Evolutionary conservation across 2,329 filamentous ascomycete genomes (phyloP), one percentile per base, ranked within the genome.

Genomic region (Davidsoniella eucalypti): DNA sequence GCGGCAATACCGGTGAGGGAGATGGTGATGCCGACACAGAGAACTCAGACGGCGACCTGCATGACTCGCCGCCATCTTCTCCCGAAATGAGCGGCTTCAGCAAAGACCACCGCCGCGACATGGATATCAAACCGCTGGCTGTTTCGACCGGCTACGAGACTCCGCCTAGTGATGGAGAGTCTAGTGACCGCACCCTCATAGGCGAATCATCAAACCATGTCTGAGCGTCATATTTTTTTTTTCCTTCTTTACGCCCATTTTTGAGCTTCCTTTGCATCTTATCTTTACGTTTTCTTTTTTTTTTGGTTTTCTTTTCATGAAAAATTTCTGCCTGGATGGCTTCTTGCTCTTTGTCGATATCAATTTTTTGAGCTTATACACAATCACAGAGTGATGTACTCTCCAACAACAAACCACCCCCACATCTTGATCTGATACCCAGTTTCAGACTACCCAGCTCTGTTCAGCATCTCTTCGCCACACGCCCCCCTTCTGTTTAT

Each of bases 31-130:
- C 29, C 12, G 29, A 33, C 12, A 33, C 29, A 12, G 29, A 33
- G 29, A 33, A 33, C 29, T 33, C 70, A 3, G 62, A 64, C 18
- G 64, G 42, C 12, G 7, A 33, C 12, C 8, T 33, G 8, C 29
- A 33, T 33, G 29, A 33, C 29, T 33, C 29, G 29, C 29, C 29
- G 29, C 29, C 29, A 12, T 33, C 29, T 9, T 33, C 29, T 9
- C 29, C 29, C 29, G 29, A 33, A 9, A 10, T 33, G 9, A 10
- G 12, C 12, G 29, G 12, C 29, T 33, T 33, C 12, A 12, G 12
- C 12, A 12, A 33, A 12, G 12, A 33, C 12, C 29, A 33, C 29
- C 29, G 29, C 29, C 29, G 29, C 29, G 8, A 33, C 29, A 4
- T 33, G 12, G 29, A 33, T 33, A 33, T 33, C 29, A 33, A 33